Conservation (phyloP, 2,329 filamentous ascomycete species). For the Zasmidium angulare region DNA sequence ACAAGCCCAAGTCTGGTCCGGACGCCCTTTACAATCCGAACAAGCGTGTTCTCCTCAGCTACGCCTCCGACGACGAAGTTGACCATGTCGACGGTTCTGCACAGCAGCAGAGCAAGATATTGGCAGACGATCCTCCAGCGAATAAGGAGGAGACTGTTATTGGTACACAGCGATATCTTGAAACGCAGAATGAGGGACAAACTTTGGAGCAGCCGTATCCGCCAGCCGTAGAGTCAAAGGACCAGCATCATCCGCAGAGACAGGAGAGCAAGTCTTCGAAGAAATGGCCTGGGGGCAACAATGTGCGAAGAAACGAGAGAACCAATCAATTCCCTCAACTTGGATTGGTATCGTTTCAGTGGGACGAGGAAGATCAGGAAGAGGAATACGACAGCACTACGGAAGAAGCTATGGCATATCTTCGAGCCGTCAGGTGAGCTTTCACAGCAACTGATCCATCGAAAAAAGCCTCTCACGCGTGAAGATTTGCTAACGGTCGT, state of each 20-base stretch:
- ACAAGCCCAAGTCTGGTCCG: conserved; percentile 32
- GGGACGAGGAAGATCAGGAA: conserved; percentile 23
- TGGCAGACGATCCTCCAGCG: conserved; percentile 15
- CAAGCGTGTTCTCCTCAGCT: conserved; percentile 36
- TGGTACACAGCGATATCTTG: background rate
- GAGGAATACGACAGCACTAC: conserved; percentile 26
- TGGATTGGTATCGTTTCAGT: conserved; percentile 25
- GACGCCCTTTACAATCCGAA: conserved; percentile 32
- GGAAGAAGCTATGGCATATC: conserved; percentile 36
- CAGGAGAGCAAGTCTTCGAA: background rate
- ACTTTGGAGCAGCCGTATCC: background rate
- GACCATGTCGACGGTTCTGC: conserved; percentile 10
- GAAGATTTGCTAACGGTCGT: conserved; percentile 7
- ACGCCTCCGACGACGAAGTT: conserved; percentile 31
- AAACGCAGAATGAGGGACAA: background rate
- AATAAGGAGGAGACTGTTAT: conserved; percentile 1
- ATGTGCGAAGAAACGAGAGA: conserved; percentile 15
- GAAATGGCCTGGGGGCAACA: background rate
- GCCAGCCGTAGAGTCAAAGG: conserved; percentile 11
- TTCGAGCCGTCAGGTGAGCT: conserved; percentile 30
- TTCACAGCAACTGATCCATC: background rate
- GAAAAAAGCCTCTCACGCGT: too few species aligned
- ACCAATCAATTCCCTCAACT: conserved; percentile 30
- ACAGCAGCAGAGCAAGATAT: background rate
- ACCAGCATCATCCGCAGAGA: background rate